These are phyloP conservation scores for Pseudozyma sp. DNA, from an alignment of 1,284 basidiomycete species.

Conservation along the genomic window DNA sequence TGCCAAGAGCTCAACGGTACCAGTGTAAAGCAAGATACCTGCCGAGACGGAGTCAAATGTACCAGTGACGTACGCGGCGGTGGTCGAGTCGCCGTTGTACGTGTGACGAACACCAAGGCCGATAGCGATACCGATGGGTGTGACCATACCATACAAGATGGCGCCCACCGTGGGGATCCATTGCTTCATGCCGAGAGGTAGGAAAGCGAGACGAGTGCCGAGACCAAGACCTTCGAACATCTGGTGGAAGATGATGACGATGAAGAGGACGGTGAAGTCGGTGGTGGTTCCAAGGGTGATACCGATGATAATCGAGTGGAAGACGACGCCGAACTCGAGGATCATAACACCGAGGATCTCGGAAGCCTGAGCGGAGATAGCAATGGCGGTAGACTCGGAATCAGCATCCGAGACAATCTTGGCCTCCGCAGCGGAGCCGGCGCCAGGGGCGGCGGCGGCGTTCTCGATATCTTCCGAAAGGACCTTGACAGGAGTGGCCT, in stretches of 20 bases:
- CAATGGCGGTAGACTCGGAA: not conserved
- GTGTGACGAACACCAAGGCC: conserved; percentile 64
- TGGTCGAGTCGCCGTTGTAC: conserved; percentile 64
- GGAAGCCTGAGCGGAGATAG: conserved; percentile 70
- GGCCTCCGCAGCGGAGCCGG: conserved; percentile 19
- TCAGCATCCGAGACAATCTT: conserved; percentile 28
- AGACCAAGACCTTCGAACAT: conserved; percentile 69
- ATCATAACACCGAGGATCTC: conserved; percentile 88
- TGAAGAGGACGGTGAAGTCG: conserved; percentile 83
- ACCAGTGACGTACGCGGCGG: conserved; percentile 65
- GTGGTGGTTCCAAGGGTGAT: conserved; percentile 88
- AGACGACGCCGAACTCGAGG: conserved; percentile 88
- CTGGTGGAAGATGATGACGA: conserved; percentile 81
- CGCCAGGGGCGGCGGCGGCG: conserved; percentile 3
- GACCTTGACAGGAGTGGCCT: conserved; percentile 6
- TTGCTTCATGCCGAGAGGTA: conserved; percentile 41
- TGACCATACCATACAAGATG: conserved; percentile 62
- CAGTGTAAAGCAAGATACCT: conserved; percentile 68
- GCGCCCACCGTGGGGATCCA: conserved; percentile 51
- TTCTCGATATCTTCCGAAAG: conserved; percentile 20
- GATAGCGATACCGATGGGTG: conserved; percentile 67
- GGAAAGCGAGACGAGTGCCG: conserved; percentile 60
- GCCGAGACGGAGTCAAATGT: conserved; percentile 65
- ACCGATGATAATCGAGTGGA: conserved; percentile 88
- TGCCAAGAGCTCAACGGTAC: conserved; percentile 65